A percentile compares a stretch with the other conserved stretches of the same genome.
Conservation (phyloP, 768 basidiomycete species). For the Kwoniella mangroviensis region DNA sequence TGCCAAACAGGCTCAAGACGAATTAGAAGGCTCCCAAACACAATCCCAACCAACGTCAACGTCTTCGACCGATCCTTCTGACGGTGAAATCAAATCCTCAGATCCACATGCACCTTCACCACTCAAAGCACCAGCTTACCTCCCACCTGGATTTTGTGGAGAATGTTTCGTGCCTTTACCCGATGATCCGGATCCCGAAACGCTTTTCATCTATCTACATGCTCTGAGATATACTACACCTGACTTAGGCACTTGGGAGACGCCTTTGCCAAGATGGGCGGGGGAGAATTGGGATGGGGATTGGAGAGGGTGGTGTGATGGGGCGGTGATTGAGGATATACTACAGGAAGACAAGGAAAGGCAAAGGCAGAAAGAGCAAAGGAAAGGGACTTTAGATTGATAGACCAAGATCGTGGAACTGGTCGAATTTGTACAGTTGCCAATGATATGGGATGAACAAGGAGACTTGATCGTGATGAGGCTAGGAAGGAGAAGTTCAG, state of each 20-base stretch:
- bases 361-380: slow-evolving; percentile 6
- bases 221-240: slow-evolving; percentile 67
- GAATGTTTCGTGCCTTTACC: slow-evolving; percentile 92
- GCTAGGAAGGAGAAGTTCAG: no score
- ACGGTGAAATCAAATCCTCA: slow-evolving; percentile 12
- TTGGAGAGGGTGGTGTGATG: slow-evolving; percentile 52
- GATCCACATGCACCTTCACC: slow-evolving; percentile 35
- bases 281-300: slow-evolving; percentile 58
- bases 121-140: slow-evolving; percentile 40
- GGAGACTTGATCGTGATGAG: neutral
- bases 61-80: slow-evolving; percentile 6
- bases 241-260: slow-evolving; percentile 47
- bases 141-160: slow-evolving; percentile 68
- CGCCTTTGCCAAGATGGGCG: slow-evolving; percentile 76
- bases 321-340: slow-evolving; percentile 25
- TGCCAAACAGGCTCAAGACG: slow-evolving; percentile 48
- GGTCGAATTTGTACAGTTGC: no score
- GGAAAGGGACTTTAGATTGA: neutral
- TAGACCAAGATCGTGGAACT: no score
- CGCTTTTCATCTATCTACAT: slow-evolving; percentile 93
- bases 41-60: neutral
- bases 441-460: neutral
- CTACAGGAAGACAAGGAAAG: slow-evolving; percentile 12
- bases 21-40: slow-evolving; percentile 16
- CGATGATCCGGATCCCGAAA: slow-evolving; percentile 89